Base-by-base conservation (phyloP, 352 stramenopile species). In the Globisporangium heterothallicum region DNA sequence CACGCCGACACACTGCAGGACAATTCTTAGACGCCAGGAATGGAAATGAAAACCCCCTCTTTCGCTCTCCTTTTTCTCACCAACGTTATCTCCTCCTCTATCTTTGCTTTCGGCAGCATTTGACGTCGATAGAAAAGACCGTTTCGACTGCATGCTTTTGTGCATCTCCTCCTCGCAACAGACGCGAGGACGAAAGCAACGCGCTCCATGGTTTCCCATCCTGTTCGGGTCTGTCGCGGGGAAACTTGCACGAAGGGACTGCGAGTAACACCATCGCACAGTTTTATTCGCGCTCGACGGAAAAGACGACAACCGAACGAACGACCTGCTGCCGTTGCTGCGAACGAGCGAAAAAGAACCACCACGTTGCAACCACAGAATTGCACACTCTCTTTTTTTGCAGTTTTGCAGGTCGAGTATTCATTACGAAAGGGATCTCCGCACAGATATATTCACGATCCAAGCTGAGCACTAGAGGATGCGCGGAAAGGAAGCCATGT, bases 401-500 rank as follows among this genome's bases (percentile, higher is more conserved):
- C n/a, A n/a, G n/a, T n/a, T n/a, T n/a, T n/a, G n/a, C n/a, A n/a
- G n/a, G n/a, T n/a, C 32, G 10, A 38, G 6, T 18, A 38, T 38
- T 5, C 14, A 38, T 3, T 18, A 38, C 8, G 32, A 38, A 2
- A 38, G 32, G n/a, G n/a, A n/a, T n/a, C n/a, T n/a, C n/a, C n/a
- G n/a, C n/a, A n/a, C n/a, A n/a, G n/a, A n/a, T n/a, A n/a, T n/a
- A n/a, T n/a, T n/a, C n/a, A n/a, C n/a, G n/a, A n/a, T n/a, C n/a
- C n/a, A n/a, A n/a, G n/a, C n/a, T n/a, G n/a, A n/a, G n/a, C n/a
- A n/a, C n/a, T n/a, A n/a, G n/a, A n/a, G n/a, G n/a, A n/a, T n/a
- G n/a, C n/a, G n/a, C n/a, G n/a, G 25, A 38, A 50, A 22, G n/a
- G 44, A 50, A 50, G 26, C 44, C 44, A 50, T 50, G 18, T 49